Percentiles rank a stretch among this genome's conserved stretches.
These are phyloP conservation scores for Lagenaria siceraria DNA, from an alignment of 306 rosid species.

Conservation along the genomic window DNA sequence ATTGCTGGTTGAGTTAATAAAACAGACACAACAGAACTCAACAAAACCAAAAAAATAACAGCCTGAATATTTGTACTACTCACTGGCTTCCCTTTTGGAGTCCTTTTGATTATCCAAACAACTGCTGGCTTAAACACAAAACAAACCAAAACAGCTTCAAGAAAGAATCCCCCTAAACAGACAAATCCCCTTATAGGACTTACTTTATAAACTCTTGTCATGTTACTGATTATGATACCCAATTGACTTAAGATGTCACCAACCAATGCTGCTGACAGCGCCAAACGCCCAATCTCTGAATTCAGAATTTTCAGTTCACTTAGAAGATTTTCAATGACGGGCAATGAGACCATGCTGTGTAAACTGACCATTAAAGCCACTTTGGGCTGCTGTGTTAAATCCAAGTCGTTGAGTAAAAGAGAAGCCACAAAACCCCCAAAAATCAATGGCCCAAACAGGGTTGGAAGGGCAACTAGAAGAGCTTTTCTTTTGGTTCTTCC, in stretches of 20 bases:
- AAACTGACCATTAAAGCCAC: background rate
- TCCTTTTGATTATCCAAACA: constrained; percentile 10
- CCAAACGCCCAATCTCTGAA: constrained; percentile 1
- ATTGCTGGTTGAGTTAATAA: constrained; percentile 9
- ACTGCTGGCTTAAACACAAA: background rate
- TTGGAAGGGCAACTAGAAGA: constrained; percentile 10
- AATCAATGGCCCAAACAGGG: constrained; percentile 7
- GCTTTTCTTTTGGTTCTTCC: constrained; percentile 29
- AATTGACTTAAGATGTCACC: background rate
- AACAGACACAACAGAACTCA: constrained; percentile 6
- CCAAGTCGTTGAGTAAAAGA: background rate
- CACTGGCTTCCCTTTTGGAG: constrained; percentile 16
- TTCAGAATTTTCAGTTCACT: constrained; percentile 4
- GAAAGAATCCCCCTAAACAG: background rate
- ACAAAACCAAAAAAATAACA: background rate
- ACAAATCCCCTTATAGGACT: background rate
- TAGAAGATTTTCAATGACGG: constrained; percentile 8
- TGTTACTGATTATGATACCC: background rate
- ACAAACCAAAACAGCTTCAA: background rate
- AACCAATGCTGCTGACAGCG: background rate
- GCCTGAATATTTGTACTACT: background rate
- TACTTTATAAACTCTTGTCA: background rate
- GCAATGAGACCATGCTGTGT: constrained; percentile 7
- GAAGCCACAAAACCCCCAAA: background rate
- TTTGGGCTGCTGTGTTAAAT: too few species aligned